Percentiles rank a stretch among this genome's conserved stretches.
phyloP scores from a whole-genome alignment of 1,284 basidiomycete species.

The Microbotryum silenes-acaulis region DNA sequence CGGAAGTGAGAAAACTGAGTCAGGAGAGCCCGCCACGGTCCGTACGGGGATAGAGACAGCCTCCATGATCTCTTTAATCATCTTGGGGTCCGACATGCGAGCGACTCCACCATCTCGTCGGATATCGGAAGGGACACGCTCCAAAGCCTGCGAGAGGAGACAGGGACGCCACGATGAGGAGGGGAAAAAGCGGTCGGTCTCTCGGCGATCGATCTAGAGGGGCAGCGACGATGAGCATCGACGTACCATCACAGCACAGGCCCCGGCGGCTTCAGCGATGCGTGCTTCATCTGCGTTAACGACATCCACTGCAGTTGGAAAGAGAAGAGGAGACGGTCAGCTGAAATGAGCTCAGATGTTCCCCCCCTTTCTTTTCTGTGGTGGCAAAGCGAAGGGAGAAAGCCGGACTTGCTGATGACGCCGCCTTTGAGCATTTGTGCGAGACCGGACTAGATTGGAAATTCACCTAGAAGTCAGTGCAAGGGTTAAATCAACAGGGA shows the following conservation, averaged over 20 bases:
- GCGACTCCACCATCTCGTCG: constrained; percentile 82
- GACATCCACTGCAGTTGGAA: constrained; percentile 35
- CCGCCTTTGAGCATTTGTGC: constrained; percentile 94
- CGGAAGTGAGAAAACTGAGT: constrained; percentile 1
- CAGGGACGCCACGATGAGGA: neutral
- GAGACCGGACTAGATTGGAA: constrained; percentile 42
- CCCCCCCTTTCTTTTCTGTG: constrained; percentile 1
- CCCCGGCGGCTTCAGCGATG: constrained; percentile 95
- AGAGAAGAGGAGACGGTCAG: neutral
- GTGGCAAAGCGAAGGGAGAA: neutral
- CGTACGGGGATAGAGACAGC: constrained; percentile 68
- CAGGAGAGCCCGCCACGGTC: neutral
- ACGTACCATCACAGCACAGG: constrained; percentile 92
- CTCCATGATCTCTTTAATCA: constrained; percentile 94
- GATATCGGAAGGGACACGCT: constrained; percentile 94
- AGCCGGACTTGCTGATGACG: constrained; percentile 52
- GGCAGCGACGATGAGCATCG: too few species aligned
- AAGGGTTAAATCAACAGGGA: neutral
- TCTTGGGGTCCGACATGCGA: constrained; percentile 60
- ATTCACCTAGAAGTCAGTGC: too few species aligned
- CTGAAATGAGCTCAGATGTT: constrained; percentile 59
- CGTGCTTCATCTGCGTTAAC: constrained; percentile 80
- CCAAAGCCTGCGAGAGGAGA: constrained; percentile 42
- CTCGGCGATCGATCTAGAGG: constrained; percentile 40
- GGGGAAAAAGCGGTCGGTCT: neutral